These are phyloP conservation scores for Lanmaoa pseudosensibilis DNA, from an alignment of 768 basidiomycete genomes.

Conservation along the genomic window DNA sequence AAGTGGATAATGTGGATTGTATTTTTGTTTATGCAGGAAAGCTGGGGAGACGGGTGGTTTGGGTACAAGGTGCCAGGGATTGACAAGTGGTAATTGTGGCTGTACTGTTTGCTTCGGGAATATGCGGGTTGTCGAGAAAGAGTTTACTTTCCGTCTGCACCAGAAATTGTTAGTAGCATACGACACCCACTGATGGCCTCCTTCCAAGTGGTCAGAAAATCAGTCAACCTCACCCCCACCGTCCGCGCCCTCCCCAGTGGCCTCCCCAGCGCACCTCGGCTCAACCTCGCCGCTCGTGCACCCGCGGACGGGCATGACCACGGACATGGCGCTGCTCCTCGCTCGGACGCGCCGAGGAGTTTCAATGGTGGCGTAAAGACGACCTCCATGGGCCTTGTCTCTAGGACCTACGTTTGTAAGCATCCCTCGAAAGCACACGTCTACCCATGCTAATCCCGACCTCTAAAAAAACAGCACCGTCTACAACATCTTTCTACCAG, in stretches of 20 bases:
- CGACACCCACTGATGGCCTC: constrained; percentile 51
- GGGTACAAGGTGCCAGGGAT: constrained; percentile 33
- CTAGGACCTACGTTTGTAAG: constrained; percentile 66
- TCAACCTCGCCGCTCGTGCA: constrained; percentile 72
- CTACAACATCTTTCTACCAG: constrained; percentile 54
- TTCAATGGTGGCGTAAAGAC: constrained; percentile 60
- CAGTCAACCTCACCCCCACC: constrained; percentile 78
- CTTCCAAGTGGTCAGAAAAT: constrained; percentile 76
- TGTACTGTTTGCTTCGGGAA: constrained; percentile 44
- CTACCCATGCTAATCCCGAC: constrained; percentile 15
- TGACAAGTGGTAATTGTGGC: constrained; percentile 27
- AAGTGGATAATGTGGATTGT: constrained; percentile 29
- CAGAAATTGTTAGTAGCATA: not conserved
- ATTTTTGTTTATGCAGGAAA: constrained; percentile 24
- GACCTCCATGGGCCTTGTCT: constrained; percentile 54
- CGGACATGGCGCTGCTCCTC: constrained; percentile 55
- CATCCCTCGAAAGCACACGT: constrained; percentile 14
- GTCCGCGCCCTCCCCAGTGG: constrained; percentile 78
- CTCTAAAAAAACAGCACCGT: constrained; percentile 38
- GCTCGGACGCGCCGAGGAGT: constrained; percentile 59
- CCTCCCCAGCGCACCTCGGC: constrained; percentile 69
- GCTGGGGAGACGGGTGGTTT: constrained; percentile 32
- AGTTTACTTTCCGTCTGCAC: not conserved
- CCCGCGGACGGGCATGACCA: constrained; percentile 58
- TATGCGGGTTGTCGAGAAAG: constrained; percentile 18